Base-by-base conservation (phyloP, 148 eudicot species). In the Spergularia marina region DNA sequence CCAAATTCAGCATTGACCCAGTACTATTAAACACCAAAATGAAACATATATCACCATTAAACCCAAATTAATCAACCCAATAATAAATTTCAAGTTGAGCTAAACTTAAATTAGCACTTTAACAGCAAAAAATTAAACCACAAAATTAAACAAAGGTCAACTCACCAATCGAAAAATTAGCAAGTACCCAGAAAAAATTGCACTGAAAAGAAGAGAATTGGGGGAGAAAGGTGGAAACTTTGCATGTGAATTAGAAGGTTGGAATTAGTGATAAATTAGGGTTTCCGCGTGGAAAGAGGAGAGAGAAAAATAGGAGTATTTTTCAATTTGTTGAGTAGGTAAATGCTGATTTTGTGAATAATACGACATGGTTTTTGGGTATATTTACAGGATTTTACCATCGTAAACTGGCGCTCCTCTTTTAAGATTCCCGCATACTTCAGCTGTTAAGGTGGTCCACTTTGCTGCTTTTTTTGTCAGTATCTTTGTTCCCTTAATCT, bases 191-290 rank as follows among this genome's bases (percentile, higher is more conserved):
- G 39, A 62, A 11, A 68, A 49, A 68, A 20, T 47, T 49, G 13
- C 17, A 68, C 17, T 47, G 30, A 18, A 18, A 18, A 68, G 56
- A 52, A 21, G 2, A 49, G 56, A 51, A 49, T 20, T 68, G 12
- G 36, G 4, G 4, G 55, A 9, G 34, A 21, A 68, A 68, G 56
- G 12, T 4, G 14, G 71, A 1, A 49, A 2, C 17, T 68, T 68
- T 20, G 56, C 71, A 68, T 17, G 70, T 39, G 8, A 44, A 15
- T 16, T 65, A 0, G 16, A 15, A 2, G 30, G 53, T 40, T 66
- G 15, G 21, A 41, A 66, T 18, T 44, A 55, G 51, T 54, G 51
- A 36, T 20, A 51, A 51, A 68, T 49, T 68, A 68, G 71, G 71
- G 71, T 68, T 68, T 68, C 8, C 15, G 21, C 30, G 51, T 20